phyloP scores from a whole-genome alignment of 257 asterid species.

The Ballota nigra region DNA sequence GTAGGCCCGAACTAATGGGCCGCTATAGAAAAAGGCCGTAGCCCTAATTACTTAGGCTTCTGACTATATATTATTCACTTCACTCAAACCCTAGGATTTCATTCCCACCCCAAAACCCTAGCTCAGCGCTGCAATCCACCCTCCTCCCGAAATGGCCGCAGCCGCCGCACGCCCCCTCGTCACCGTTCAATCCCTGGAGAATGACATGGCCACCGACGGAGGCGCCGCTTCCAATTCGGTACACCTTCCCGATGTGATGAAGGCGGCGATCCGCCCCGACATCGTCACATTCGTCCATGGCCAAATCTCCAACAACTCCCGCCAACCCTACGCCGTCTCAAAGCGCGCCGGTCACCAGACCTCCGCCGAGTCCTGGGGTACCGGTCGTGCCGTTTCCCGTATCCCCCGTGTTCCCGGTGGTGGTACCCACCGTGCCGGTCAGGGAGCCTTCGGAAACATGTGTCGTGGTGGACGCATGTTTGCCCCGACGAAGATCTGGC shows the following conservation, averaged over 20 bases:
- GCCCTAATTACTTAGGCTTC: no score
- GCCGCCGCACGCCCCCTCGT: constrained; percentile 57
- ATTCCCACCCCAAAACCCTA: no score
- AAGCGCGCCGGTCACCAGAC: constrained; percentile 70
- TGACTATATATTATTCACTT: no score
- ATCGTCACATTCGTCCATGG: constrained; percentile 55
- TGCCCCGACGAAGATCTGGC: no score
- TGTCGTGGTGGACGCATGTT: constrained; percentile 78
- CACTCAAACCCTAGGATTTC: no score
- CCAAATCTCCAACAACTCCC: constrained; percentile 61
- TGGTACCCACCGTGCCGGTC: constrained; percentile 78
- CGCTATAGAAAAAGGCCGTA: no score
- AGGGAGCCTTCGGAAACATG: constrained; percentile 80
- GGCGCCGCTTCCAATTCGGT: no score
- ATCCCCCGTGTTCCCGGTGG: constrained; percentile 82
- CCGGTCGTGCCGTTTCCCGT: constrained; percentile 75
- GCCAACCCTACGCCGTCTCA: constrained; percentile 72
- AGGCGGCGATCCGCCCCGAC: constrained; percentile 66
- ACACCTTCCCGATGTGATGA: constrained; percentile 52
- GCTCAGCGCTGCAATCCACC: no score
- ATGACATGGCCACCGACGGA: constrained; percentile 48
- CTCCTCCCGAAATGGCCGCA: constrained; percentile 45
- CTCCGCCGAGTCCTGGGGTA: constrained; percentile 75
- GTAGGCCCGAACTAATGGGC: no score
- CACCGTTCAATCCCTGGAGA: constrained; percentile 40